Conservation (phyloP, 2,329 filamentous ascomycete genomes). For the Penicillium sp. region DNA sequence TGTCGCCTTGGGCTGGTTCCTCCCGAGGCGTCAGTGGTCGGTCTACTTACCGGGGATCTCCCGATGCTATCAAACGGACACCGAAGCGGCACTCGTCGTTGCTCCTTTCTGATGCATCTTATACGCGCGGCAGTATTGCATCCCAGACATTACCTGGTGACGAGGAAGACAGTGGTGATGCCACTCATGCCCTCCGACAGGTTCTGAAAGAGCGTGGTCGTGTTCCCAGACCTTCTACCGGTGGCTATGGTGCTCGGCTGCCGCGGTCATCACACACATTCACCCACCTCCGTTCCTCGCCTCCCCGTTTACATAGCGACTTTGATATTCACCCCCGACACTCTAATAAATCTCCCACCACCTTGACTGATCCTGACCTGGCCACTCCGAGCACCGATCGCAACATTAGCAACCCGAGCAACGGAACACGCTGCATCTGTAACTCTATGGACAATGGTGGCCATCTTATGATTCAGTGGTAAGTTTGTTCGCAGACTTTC, state of each 20-base stretch:
- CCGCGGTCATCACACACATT: constrained; percentile 33
- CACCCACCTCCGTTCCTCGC: constrained; percentile 44
- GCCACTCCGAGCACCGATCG: constrained; percentile 55
- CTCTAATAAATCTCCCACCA: constrained; percentile 50
- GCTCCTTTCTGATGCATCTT: constrained; percentile 33
- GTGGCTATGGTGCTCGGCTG: constrained; percentile 29
- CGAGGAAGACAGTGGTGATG: constrained; percentile 40
- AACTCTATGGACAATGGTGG: constrained; percentile 54
- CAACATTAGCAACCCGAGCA: constrained; percentile 49
- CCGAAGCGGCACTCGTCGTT: constrained; percentile 35
- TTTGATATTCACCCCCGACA: constrained; percentile 39
- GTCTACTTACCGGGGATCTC: constrained; percentile 24
- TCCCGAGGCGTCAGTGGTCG: constrained; percentile 26
- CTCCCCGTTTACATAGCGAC: constrained; percentile 38
- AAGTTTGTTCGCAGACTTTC: constrained; percentile 16
- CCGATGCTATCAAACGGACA: constrained; percentile 32
- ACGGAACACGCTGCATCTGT: constrained; percentile 59
- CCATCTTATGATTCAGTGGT: constrained; percentile 60
- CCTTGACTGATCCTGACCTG: constrained; percentile 50
- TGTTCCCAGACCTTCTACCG: constrained; percentile 25
- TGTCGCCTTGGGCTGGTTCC: constrained; percentile 42
- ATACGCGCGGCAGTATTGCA: constrained; percentile 29
- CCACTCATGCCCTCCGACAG: constrained; percentile 48
- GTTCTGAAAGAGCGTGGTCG: constrained; percentile 40
- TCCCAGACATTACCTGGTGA: constrained; percentile 26